Evolutionary conservation across 2,329 filamentous ascomycete species (phyloP), one percentile per base, ranked within the genome.

Genomic region (Nothomitra cinnamomea): DNA sequence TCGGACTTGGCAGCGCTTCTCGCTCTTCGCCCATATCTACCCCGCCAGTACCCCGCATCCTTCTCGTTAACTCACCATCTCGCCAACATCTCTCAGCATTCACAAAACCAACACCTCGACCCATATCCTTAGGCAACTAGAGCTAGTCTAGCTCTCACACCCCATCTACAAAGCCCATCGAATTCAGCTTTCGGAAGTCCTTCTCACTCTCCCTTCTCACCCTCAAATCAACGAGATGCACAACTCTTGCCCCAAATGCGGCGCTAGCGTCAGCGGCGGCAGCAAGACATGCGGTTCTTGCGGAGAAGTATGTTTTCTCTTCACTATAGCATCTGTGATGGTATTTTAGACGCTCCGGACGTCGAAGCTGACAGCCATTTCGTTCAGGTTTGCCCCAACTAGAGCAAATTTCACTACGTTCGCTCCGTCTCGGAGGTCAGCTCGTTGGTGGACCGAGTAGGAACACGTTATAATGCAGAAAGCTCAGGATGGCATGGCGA

Each of bases 201-300:
- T 15, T 38, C 35, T 38, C 35, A 15, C 35, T 38, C 35, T 7
- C 15, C 35, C 7, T 7, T 15, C 15, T 38, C 35, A 38, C 35
- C 35, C 35, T 7, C 35, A 15, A 38, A 38, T 15, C 35, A 15
- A 38, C 35, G 15, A 38, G 35, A 38, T 38, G 35, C 35, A 57
- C 54, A 58, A 51, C 57, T 54, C 57, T 57, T 68, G 66, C 63
- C 66, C 66, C 56, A 68, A 68, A 60, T 68, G 66, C 58, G 64
- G 65, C 55, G 63, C 64, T 5, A 54, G 51, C 38, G 65, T 64
- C 55, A 57, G 53, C 40, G 62, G 59, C 43, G 65, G 59, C 5
- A 57, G 54, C 51, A 68, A 68, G 62, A 65, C 61, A 10, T 68
- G 66, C 56, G 54, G 60, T 28, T 66, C 65, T 50, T 68, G 66